Evolutionary conservation across 2,329 filamentous ascomycete genomes (phyloP), one percentile per base, ranked within the genome.

Genomic region (Epichloe bromicola): DNA sequence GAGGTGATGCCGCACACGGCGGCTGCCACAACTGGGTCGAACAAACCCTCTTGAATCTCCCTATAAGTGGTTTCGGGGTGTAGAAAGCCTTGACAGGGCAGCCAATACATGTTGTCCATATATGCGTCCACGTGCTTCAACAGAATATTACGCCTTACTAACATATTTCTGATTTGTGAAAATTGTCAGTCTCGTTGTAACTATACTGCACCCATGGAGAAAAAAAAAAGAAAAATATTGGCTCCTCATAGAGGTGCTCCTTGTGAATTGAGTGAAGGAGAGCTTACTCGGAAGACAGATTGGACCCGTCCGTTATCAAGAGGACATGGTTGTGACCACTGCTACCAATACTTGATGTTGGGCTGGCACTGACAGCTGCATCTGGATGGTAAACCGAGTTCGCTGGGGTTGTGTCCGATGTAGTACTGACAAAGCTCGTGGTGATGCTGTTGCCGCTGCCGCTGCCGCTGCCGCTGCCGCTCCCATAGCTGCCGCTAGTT

Each of bases 21-120:
- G 2, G 68, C 65, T 17, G 65, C 69, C 1, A 64, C 59, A 42
- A 65, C 58, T 1, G 66, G 64, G 17, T 64, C 58, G 14, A 71
- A 58, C 1, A 58, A 61, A 17, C 66, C 64, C 23, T 68, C 62
- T 55, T 69, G 59, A 15, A 71, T 63, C 33, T 68, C 60, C 26
- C 57, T 58, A 47, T 67, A 68, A 3, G 63, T 63, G 8, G 59
- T 64, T 5, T 58, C 58, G 3, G 62, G 66, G 42, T 70, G 67
- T 5, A 71, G 58, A 50, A 70, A 68, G 11, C 66, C 65, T 52
- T 69, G 61, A 50, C 65, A 67, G 5, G 68, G 69, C 23, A 70
- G 60, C 52, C 62, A 65, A 52, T 66, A 69, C 42, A 70, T 56
- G 38, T 65, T 58, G 26, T 66, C 61, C 51, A 71, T 68, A 52